These are phyloP conservation scores for Gremmenia infestans DNA, from an alignment of 2,329 filamentous ascomycete species.

Conservation along the genomic window DNA sequence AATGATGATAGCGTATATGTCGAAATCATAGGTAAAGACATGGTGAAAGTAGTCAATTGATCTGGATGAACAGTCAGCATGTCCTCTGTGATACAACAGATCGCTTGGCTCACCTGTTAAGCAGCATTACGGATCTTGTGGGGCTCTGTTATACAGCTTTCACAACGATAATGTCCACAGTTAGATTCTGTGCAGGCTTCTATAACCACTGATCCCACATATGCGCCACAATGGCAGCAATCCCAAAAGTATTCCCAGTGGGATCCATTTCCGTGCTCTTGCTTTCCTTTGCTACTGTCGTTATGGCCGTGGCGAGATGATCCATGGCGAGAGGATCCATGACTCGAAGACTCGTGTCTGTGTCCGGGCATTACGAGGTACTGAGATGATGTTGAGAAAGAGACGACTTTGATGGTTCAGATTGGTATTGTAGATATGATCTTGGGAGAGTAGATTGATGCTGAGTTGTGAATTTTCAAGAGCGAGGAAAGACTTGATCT, in stretches of 20 bases:
- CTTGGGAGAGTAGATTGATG: too few relatives aligned
- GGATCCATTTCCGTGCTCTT: too few relatives aligned
- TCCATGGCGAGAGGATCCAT: background rate
- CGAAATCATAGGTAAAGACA: background rate
- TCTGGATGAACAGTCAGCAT: too few relatives aligned
- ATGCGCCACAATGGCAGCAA: background rate
- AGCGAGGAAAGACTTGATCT: too few relatives aligned
- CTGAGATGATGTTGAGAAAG: too few relatives aligned
- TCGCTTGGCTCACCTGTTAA: background rate
- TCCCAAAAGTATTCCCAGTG: background rate
- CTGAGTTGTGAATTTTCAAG: too few relatives aligned
- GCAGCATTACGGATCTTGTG: background rate
- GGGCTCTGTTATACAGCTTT: background rate
- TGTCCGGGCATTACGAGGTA: too few relatives aligned
- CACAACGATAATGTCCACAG: background rate
- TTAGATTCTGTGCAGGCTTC: background rate
- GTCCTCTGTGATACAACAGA: too few relatives aligned
- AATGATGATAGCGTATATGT: background rate
- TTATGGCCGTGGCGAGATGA: background rate
- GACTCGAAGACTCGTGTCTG: background rate
- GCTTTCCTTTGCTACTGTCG: background rate
- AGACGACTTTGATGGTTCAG: too few relatives aligned
- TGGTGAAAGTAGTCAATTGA: background rate
- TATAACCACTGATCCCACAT: background rate
- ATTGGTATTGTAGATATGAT: too few relatives aligned